phyloP scores from a whole-genome alignment of 1,139 yeast species.

The Meyerozyma carpophila region DNA sequence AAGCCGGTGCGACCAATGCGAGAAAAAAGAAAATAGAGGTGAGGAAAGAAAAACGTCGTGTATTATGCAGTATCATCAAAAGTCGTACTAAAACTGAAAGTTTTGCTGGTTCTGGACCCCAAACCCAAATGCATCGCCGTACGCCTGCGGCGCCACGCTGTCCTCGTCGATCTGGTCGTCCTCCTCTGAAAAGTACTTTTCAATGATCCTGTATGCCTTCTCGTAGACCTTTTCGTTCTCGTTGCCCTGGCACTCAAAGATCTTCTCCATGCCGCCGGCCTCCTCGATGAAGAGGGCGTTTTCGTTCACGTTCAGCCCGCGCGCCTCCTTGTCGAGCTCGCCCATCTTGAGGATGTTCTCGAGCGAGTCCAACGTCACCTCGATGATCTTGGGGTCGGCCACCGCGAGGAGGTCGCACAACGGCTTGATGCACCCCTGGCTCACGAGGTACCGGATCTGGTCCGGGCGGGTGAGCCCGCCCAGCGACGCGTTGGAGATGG shows the following conservation, averaged over 20 bases:
- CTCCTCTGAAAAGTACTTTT: conserved; percentile 84
- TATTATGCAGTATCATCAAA: conserved; percentile 1
- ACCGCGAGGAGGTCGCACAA: conserved; percentile 85
- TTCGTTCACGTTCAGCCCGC: conserved; percentile 66
- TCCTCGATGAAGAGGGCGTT: conserved; percentile 91
- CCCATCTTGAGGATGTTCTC: conserved; percentile 94
- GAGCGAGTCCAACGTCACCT: conserved; percentile 91
- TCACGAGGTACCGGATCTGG: conserved; percentile 85
- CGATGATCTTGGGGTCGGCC: conserved; percentile 88
- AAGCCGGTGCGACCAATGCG: background rate
- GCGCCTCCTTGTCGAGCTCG: conserved; percentile 81
- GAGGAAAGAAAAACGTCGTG: background rate
- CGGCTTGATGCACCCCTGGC: conserved; percentile 96
- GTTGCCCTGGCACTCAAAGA: conserved; percentile 87
- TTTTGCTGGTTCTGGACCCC: conserved; percentile 56
- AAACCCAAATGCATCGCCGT: conserved; percentile 84
- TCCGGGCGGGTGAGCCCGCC: conserved; percentile 93
- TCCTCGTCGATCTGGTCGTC: conserved; percentile 70
- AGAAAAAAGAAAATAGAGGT: background rate
- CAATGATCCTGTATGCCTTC: conserved; percentile 86
- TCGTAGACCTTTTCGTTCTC: conserved; percentile 88
- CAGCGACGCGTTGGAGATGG: conserved; percentile 93
- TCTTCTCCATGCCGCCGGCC: conserved; percentile 98
- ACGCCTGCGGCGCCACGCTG: conserved; percentile 75
- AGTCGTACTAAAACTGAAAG: conserved; percentile 36